Evolutionary conservation across 2,329 filamentous ascomycete species (phyloP).

Genomic region (Sporothrix phasma): DNA sequence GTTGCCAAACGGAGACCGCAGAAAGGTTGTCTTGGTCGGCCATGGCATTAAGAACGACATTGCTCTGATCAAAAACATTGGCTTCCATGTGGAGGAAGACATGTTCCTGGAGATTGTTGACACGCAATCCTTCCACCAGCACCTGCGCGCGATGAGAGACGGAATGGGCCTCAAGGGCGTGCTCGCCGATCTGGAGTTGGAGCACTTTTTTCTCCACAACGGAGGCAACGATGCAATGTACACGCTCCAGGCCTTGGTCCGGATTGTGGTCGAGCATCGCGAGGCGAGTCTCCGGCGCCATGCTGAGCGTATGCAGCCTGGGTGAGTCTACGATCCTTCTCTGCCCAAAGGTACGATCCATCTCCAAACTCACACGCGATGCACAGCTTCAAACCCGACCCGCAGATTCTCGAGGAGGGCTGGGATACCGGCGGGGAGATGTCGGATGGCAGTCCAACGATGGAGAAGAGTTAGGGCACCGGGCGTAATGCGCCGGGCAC

Average conservation of each 20-base stretch:
- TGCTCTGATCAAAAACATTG: constrained; percentile 53
- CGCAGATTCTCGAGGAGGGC: constrained; percentile 17
- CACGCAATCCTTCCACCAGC: constrained; percentile 60
- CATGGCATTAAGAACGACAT: constrained; percentile 64
- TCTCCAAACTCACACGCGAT: not conserved
- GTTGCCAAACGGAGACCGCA: constrained; percentile 18
- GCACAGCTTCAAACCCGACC: constrained; percentile 1
- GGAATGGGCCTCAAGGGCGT: constrained; percentile 49
- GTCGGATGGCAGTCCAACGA: constrained; percentile 24
- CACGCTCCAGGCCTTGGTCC: constrained; percentile 64
- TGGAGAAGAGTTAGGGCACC: not conserved
- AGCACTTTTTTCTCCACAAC: constrained; percentile 64
- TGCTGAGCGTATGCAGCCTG: not conserved
- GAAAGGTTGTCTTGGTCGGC: constrained; percentile 62
- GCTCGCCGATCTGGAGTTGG: constrained; percentile 54
- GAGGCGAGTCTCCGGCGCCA: constrained; percentile 21
- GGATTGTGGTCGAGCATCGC: constrained; percentile 37
- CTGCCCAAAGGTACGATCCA: not conserved
- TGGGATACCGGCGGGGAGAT: constrained; percentile 27
- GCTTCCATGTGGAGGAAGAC: constrained; percentile 46
- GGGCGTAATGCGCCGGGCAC: not conserved
- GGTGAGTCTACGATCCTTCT: not conserved
- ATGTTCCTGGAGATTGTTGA: constrained; percentile 60
- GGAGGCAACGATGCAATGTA: constrained; percentile 79
- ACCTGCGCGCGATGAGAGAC: constrained; percentile 44